Conservation (phyloP, 2,329 filamentous ascomycete species). For the Daldinia sp. region DNA sequence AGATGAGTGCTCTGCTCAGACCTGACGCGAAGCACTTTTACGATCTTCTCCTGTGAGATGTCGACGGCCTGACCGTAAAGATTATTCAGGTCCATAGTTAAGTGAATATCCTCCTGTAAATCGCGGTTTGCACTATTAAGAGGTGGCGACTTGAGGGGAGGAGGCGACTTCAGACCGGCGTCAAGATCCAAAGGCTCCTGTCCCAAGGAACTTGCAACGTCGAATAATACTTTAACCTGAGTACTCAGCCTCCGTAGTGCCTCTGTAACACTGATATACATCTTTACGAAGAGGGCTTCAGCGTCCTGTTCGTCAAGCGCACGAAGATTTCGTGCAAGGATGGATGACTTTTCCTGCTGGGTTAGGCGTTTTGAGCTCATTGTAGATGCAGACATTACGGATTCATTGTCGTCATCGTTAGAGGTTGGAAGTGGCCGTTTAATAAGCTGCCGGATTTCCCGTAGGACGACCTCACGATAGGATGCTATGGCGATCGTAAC, state of each 20-base stretch:
- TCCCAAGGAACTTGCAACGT: constrained; percentile 84
- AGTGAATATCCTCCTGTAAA: constrained; percentile 80
- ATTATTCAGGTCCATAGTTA: constrained; percentile 80
- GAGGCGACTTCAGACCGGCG: constrained; percentile 60
- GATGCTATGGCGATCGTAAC: constrained; percentile 83
- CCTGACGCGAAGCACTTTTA: constrained; percentile 81
- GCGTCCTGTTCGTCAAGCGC: constrained; percentile 86
- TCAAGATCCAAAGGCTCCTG: constrained; percentile 52
- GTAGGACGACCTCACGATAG: constrained; percentile 85
- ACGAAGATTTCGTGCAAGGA: constrained; percentile 87
- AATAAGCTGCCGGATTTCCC: constrained; percentile 88
- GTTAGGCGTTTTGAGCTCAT: constrained; percentile 74
- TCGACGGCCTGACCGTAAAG: constrained; percentile 84
- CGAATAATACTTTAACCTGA: constrained; percentile 93
- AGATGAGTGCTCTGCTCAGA: constrained; percentile 78
- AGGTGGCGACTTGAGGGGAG: constrained; percentile 61
- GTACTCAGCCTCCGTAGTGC: constrained; percentile 85
- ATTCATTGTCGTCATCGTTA: constrained; percentile 92
- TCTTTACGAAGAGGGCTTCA: constrained; percentile 82
- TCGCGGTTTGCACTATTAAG: constrained; percentile 63
- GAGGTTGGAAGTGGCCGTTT: constrained; percentile 89
- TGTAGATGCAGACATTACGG: constrained; percentile 87
- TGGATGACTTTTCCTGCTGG: constrained; percentile 89
- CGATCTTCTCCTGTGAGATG: constrained; percentile 80
- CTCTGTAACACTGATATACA: constrained; percentile 91